Percentiles rank a stretch among this genome's conserved stretches.
Evolutionary conservation across 371 early-diverging fungal genomes (phyloP).

Genomic region (Rhizopus arrhizus): DNA sequence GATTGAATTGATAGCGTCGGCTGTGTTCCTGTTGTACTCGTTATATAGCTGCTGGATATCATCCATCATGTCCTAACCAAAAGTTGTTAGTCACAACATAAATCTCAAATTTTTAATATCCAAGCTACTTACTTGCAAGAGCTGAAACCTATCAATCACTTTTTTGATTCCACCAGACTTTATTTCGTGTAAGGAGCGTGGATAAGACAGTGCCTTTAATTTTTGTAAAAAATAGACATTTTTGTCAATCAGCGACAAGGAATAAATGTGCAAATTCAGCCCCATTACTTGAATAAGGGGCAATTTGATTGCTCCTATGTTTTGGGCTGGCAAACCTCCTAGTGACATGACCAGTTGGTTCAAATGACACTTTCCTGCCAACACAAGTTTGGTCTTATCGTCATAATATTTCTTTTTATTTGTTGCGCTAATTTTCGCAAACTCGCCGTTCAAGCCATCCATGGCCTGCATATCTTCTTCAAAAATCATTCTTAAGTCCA

Average conservation of each 20-base stretch:
- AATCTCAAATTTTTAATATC: too few relatives aligned
- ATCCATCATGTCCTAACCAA: too few relatives aligned
- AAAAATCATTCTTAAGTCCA: constrained; percentile 1
- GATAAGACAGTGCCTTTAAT: neutral
- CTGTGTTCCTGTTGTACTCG: too few relatives aligned
- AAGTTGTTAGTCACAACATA: too few relatives aligned
- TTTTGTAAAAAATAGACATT: neutral
- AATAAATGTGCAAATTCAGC: neutral
- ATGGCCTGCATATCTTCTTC: constrained; percentile 4
- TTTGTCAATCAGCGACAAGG: neutral
- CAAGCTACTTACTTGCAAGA: too few relatives aligned
- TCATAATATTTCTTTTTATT: neutral
- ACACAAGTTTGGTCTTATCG: constrained; percentile 4
- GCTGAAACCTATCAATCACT: neutral
- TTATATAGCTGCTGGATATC: too few relatives aligned
- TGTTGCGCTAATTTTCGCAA: neutral
- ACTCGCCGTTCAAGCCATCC: constrained; percentile 7
- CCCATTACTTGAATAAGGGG: neutral
- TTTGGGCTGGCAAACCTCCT: neutral
- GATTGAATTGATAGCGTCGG: too few relatives aligned
- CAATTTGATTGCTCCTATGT: neutral
- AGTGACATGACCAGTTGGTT: neutral
- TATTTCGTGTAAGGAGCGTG: neutral
- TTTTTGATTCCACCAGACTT: constrained; percentile 6
- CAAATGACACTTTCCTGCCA: constrained; percentile 5